Conservation (phyloP, 352 stramenopile species). For the Pythium pyrilobum region DNA sequence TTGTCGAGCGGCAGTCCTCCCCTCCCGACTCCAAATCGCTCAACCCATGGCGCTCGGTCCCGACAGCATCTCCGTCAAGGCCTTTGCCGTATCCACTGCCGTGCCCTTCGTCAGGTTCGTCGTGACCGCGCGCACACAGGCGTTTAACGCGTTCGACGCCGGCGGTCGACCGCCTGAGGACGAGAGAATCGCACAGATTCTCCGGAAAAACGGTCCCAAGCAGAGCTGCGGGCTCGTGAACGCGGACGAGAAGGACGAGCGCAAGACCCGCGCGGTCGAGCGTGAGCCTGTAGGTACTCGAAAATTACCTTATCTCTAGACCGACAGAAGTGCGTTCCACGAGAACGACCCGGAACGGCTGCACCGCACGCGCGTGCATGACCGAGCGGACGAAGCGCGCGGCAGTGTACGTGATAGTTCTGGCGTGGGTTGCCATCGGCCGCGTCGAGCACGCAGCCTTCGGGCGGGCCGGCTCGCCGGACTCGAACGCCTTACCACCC, state of each 20-base stretch:
- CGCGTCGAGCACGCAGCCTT: slow-evolving; percentile 19
- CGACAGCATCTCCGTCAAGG: slow-evolving; percentile 34
- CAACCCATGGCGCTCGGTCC: too few relatives aligned
- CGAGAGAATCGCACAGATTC: background rate
- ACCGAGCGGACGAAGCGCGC: slow-evolving; percentile 30
- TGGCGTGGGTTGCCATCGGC: slow-evolving; percentile 15
- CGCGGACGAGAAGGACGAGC: slow-evolving; percentile 12
- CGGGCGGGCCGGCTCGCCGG: slow-evolving; percentile 25
- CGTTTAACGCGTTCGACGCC: slow-evolving; percentile 23
- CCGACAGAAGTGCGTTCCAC: too few relatives aligned
- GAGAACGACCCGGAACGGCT: too few relatives aligned
- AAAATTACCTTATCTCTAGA: too few relatives aligned
- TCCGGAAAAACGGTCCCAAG: slow-evolving; percentile 8
- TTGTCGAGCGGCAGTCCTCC: too few relatives aligned
- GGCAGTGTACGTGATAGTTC: slow-evolving; percentile 33
- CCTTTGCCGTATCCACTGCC: slow-evolving; percentile 41
- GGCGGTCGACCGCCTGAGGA: slow-evolving; percentile 31
- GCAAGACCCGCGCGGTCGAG: background rate
- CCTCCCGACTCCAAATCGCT: too few relatives aligned
- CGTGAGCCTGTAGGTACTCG: slow-evolving; percentile 25
- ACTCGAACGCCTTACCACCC: slow-evolving; percentile 25
- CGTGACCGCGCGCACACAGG: slow-evolving; percentile 36
- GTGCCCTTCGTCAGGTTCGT: slow-evolving; percentile 71
- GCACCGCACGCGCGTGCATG: too few relatives aligned
- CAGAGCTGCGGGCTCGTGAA: slow-evolving; percentile 30